Conservation (phyloP, 129 eudicot species). For the Cynara cardunculus region DNA sequence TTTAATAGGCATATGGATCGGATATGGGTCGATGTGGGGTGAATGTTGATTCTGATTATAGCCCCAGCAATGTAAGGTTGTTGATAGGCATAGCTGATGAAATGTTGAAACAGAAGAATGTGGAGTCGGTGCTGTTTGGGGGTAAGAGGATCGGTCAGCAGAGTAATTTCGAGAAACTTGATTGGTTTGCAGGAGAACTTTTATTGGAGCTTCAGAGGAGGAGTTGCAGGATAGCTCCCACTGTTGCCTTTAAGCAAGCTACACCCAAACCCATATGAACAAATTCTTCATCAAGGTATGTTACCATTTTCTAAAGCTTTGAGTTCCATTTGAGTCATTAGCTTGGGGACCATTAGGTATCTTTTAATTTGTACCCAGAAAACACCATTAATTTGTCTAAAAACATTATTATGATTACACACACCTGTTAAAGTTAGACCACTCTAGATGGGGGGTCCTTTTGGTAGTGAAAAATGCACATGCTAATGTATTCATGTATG, state of each 20-base stretch:
- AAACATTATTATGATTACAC: no score
- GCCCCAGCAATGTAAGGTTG: slow-evolving; percentile 61
- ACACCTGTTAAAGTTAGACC: no score
- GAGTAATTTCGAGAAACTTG: slow-evolving; percentile 78
- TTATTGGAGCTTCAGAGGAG: slow-evolving; percentile 93
- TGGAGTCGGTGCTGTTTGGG: slow-evolving; percentile 79
- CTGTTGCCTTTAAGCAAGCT: slow-evolving; percentile 93
- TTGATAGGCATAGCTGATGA: slow-evolving; percentile 73
- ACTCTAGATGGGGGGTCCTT: no score
- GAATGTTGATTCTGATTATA: slow-evolving; percentile 60
- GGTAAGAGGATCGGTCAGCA: slow-evolving; percentile 79
- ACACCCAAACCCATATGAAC: slow-evolving; percentile 31
- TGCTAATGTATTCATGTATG: no score
- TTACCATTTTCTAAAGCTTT: no score
- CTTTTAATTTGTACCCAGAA: no score
- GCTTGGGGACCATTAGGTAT: no score
- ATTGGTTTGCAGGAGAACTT: slow-evolving; percentile 91
- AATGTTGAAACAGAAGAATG: slow-evolving; percentile 88
- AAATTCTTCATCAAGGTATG: background rate
- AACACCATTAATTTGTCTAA: no score
- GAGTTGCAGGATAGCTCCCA: slow-evolving; percentile 96
- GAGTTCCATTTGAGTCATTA: no score
- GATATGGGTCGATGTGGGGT: slow-evolving; percentile 57
- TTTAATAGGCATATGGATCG: slow-evolving; percentile 77
- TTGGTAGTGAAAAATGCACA: no score